Evolutionary conservation across 306 rosid genomes (phyloP).

Genomic region (Cajanus cajan): DNA sequence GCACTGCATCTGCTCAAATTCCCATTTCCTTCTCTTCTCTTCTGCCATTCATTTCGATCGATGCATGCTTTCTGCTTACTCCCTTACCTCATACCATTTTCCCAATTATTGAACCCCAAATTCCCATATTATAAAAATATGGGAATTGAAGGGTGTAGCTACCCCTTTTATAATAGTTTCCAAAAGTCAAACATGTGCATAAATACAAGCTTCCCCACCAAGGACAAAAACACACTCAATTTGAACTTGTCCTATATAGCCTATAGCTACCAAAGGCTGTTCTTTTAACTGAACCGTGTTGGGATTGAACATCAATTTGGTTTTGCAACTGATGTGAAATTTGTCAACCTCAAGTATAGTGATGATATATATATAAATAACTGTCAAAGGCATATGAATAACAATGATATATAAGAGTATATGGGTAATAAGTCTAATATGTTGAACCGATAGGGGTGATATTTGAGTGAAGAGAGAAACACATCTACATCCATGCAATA

Average conservation of each 20-base stretch:
- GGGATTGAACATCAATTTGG: not conserved
- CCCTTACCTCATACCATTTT: slow-evolving; percentile 11
- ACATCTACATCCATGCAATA: no score
- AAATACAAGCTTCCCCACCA: slow-evolving; percentile 3
- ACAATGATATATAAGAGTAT: no score
- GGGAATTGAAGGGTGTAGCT: not conserved
- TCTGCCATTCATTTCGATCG: slow-evolving; percentile 32
- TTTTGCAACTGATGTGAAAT: no score
- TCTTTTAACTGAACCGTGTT: not conserved
- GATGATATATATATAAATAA: no score
- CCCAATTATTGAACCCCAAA: slow-evolving; percentile 21
- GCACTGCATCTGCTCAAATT: slow-evolving; percentile 43
- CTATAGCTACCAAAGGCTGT: not conserved
- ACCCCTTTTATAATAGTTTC: not conserved
- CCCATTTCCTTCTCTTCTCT: not conserved
- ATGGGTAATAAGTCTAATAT: no score
- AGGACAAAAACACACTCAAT: not conserved
- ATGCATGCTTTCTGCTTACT: not conserved
- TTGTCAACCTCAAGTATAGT: no score
- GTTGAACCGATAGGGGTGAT: no score
- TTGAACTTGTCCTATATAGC: not conserved
- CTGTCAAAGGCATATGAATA: no score
- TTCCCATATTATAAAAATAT: not conserved
- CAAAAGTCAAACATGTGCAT: slow-evolving; percentile 30
- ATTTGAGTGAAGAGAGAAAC: no score